Evolutionary conservation across 352 stramenopile species (phyloP).

Genomic region (Pythium monospermum): DNA sequence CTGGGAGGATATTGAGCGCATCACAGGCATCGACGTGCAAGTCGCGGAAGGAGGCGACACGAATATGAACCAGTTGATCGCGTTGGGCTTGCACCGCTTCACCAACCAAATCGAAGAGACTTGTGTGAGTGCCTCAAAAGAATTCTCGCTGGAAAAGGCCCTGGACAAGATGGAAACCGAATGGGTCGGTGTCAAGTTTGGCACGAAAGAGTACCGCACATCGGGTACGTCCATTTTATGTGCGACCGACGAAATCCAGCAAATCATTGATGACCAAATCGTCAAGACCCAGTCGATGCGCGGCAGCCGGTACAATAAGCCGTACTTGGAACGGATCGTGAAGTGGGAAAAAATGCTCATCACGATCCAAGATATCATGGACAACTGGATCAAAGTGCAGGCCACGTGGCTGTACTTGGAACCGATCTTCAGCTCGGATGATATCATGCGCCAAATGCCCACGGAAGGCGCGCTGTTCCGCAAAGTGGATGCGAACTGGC

Average conservation of each 20-base stretch:
- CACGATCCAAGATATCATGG: slow-evolving; percentile 90
- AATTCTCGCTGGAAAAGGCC: slow-evolving; percentile 91
- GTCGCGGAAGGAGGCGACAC: slow-evolving; percentile 75
- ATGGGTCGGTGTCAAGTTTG: slow-evolving; percentile 90
- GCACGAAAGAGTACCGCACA: slow-evolving; percentile 91
- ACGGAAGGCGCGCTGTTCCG: slow-evolving; percentile 83
- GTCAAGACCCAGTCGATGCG: slow-evolving; percentile 95
- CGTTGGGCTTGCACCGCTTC: slow-evolving; percentile 82
- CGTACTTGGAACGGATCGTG: slow-evolving; percentile 85
- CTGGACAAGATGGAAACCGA: slow-evolving; percentile 93
- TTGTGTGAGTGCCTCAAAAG: slow-evolving; percentile 91
- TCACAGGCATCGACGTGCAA: slow-evolving; percentile 86
- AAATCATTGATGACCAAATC: slow-evolving; percentile 94
- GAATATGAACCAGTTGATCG: slow-evolving; percentile 90
- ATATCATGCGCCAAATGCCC: slow-evolving; percentile 93
- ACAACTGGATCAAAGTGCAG: slow-evolving; percentile 94
- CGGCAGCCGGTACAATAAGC: slow-evolving; percentile 90
- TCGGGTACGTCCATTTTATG: slow-evolving; percentile 91
- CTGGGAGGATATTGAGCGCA: slow-evolving; percentile 89
- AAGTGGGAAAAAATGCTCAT: slow-evolving; percentile 90
- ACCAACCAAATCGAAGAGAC: slow-evolving; percentile 89
- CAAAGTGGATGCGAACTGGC: slow-evolving; percentile 86
- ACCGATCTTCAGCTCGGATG: slow-evolving; percentile 90
- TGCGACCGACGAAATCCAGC: slow-evolving; percentile 88
- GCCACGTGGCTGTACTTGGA: slow-evolving; percentile 92